Evolutionary conservation across 1,284 basidiomycete genomes (phyloP).

Genomic region (Leccinum pachyderme): DNA sequence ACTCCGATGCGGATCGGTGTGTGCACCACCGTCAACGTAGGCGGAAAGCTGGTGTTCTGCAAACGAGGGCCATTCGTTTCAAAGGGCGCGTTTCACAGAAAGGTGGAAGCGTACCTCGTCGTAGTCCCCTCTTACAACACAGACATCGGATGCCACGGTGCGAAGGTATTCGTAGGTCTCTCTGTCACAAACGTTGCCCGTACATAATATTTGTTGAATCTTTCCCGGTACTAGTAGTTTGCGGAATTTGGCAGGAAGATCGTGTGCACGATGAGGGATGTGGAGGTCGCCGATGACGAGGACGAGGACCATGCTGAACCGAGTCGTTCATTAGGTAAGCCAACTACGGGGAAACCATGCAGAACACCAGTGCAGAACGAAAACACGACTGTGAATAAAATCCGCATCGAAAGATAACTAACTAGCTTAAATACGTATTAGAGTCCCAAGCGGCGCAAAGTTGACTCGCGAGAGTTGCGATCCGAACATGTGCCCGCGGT

Average conservation of each 20-base stretch:
- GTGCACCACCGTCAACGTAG: slow-evolving; percentile 82
- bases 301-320: slow-evolving; percentile 65
- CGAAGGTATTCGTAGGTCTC: slow-evolving; percentile 98
- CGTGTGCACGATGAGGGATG: slow-evolving; percentile 86
- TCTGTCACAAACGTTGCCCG: slow-evolving; percentile 96
- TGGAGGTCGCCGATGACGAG: slow-evolving; percentile 94
- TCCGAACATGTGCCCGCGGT: slow-evolving; percentile 2
- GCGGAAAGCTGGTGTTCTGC: slow-evolving; percentile 72
- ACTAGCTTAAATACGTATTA: neutral
- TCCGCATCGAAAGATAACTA: neutral
- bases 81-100: neutral
- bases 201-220: slow-evolving; percentile 97
- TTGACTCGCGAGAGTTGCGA: slow-evolving; percentile 3
- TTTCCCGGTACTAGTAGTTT: slow-evolving; percentile 96
- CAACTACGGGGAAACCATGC: neutral
- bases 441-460: slow-evolving; percentile 3
- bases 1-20: slow-evolving; percentile 90
- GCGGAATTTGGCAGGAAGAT: slow-evolving; percentile 95
- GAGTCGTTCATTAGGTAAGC: slow-evolving; percentile 27
- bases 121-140: slow-evolving; percentile 92
- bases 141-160: slow-evolving; percentile 93
- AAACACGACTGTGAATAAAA: neutral
- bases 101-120: slow-evolving; percentile 69
- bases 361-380: neutral
- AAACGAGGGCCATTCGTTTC: neutral